Evolutionary conservation across 2,329 filamentous ascomycete genomes (phyloP).

Genomic region (Colletotrichum musicola): DNA sequence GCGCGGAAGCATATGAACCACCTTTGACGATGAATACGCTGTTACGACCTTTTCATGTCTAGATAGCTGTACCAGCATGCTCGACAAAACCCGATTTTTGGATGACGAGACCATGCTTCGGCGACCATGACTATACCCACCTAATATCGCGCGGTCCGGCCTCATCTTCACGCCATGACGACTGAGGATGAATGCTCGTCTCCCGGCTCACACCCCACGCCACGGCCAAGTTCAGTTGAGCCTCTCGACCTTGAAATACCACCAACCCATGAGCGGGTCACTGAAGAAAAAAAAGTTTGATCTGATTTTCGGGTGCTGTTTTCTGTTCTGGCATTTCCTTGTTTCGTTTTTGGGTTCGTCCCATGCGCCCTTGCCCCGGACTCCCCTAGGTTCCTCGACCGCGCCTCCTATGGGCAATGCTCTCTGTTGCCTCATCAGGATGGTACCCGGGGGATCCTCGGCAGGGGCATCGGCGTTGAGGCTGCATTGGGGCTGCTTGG

Average conservation of each 20-base stretch:
- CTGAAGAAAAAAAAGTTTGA: conserved; percentile 39
- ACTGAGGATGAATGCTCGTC: conserved; percentile 11
- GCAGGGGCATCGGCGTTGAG: conserved; percentile 32
- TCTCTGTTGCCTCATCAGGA: neutral
- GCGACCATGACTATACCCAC: conserved; percentile 56
- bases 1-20: conserved; percentile 40
- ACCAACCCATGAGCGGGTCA: conserved; percentile 25
- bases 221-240: conserved; percentile 21
- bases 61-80: conserved; percentile 56
- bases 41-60: conserved; percentile 60
- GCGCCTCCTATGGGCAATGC: neutral
- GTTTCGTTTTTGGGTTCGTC: conserved; percentile 2
- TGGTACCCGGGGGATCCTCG: neutral
- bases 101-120: conserved; percentile 45
- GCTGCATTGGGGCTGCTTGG: conserved; percentile 35
- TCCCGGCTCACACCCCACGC: conserved; percentile 11
- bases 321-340: conserved; percentile 21
- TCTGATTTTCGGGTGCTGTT: conserved; percentile 26
- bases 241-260: conserved; percentile 15
- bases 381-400: conserved; percentile 1
- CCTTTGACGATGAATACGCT: conserved; percentile 59
- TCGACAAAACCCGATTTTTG: conserved; percentile 39
- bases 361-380: neutral
- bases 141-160: conserved; percentile 47
- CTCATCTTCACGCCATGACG: conserved; percentile 21